Evolutionary conservation across 2,329 filamentous ascomycete species (phyloP).

Genomic region (Pseudocercospora musae): DNA sequence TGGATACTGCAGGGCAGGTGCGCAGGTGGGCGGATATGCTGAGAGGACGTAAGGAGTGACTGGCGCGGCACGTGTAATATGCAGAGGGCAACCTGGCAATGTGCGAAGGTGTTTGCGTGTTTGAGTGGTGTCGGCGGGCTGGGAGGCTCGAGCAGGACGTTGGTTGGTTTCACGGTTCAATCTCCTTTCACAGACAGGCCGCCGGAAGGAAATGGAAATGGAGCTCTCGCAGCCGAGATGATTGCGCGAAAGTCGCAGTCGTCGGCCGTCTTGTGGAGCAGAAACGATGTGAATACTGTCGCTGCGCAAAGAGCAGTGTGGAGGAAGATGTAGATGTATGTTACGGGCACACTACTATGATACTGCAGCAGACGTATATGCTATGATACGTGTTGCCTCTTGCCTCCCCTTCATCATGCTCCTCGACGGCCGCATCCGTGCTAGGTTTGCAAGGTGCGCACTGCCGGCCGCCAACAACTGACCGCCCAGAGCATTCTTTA

Average conservation of each 20-base stretch:
- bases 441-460: neutral
- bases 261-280: neutral
- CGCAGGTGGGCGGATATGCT: conserved; percentile 2
- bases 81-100: neutral
- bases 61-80: neutral
- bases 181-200: neutral
- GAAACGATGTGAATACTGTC: neutral
- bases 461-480: conserved; percentile 2
- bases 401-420: too few relatives aligned
- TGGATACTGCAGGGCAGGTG: conserved; percentile 1
- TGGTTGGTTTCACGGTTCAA: neutral
- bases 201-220: neutral
- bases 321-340: neutral
- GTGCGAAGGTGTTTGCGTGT: conserved; percentile 2
- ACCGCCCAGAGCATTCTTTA: neutral
- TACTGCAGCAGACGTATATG: neutral
- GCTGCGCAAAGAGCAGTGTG: neutral
- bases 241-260: neutral
- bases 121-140: conserved; percentile 4
- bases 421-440: neutral
- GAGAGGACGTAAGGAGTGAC: conserved; percentile 14
- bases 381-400: neutral
- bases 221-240: neutral
- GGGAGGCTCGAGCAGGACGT: neutral
- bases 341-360: neutral